Evolutionary conservation across 495 filamentous ascomycete species (phyloP).

Genomic region (Annulohypoxylon maeteangense): DNA sequence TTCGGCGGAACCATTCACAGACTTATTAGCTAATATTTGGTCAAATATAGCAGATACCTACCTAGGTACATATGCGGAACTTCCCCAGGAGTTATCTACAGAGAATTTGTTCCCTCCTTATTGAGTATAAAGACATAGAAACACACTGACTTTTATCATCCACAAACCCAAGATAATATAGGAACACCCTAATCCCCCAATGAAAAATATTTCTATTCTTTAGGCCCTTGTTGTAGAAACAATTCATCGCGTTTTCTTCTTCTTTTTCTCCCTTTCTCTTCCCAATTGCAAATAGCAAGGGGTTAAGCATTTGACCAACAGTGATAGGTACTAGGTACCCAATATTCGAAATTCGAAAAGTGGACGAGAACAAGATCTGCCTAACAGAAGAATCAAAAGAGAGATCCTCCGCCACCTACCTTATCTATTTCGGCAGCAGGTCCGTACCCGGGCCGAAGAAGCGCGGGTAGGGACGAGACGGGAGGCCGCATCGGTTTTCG

Average conservation of each 20-base stretch:
- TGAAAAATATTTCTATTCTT: not conserved
- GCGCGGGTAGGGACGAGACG: not conserved
- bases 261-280: not conserved
- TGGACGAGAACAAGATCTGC: not conserved
- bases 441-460: not conserved
- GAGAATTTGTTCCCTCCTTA: not conserved
- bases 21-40: not conserved
- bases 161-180: not conserved
- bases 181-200: not conserved
- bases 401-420: not conserved
- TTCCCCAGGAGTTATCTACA: constrained; percentile 6
- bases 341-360: not conserved
- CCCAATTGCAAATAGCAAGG: not conserved
- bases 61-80: not conserved
- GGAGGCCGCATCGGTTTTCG: constrained; percentile 8
- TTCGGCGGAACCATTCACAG: not conserved
- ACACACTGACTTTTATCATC: constrained; percentile 22
- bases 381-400: not conserved
- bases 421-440: not conserved
- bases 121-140: constrained; percentile 19
- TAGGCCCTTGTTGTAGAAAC: not conserved
- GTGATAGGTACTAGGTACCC: not conserved
- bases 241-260: not conserved
- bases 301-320: not conserved
- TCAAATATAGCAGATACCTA: constrained; percentile 23